Conservation (phyloP, 2,329 filamentous ascomycete genomes). For the Hypoxylon sp. region DNA sequence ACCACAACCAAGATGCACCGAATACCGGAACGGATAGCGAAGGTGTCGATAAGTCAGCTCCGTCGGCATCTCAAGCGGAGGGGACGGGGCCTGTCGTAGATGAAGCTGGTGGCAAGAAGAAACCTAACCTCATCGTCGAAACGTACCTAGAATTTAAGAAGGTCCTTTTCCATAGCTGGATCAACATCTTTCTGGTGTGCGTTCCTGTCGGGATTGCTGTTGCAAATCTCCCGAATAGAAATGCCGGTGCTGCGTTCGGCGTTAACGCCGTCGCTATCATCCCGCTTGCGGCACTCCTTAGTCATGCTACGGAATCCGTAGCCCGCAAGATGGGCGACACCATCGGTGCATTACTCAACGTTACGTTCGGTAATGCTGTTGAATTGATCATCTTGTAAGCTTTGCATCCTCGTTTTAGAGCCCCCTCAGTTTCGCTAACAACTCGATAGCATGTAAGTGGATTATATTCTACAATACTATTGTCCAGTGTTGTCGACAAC, state of each 20-base stretch:
- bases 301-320: constrained; percentile 82
- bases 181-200: constrained; percentile 83
- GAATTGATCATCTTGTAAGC: constrained; percentile 82
- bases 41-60: constrained; percentile 55
- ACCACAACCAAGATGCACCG: constrained; percentile 40
- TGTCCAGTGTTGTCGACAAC: not conserved
- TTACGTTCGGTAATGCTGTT: constrained; percentile 84
- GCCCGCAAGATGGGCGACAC: constrained; percentile 80
- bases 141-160: constrained; percentile 68
- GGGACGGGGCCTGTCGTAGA: constrained; percentile 71
- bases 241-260: constrained; percentile 76
- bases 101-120: constrained; percentile 50
- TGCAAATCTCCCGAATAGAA: constrained; percentile 66
- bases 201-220: constrained; percentile 83
- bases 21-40: constrained; percentile 50
- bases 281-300: constrained; percentile 79
- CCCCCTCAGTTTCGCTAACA: constrained; percentile 38
- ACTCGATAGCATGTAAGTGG: constrained; percentile 48
- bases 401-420: constrained; percentile 3
- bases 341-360: constrained; percentile 79
- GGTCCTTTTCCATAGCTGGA: constrained; percentile 79
- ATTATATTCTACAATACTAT: not conserved
- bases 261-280: constrained; percentile 84
- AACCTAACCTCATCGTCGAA: constrained; percentile 54
- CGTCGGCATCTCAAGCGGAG: constrained; percentile 64